Evolutionary conservation across 1,284 basidiomycete species (phyloP).

Genomic region (Trichosporon coremiiforme): DNA sequence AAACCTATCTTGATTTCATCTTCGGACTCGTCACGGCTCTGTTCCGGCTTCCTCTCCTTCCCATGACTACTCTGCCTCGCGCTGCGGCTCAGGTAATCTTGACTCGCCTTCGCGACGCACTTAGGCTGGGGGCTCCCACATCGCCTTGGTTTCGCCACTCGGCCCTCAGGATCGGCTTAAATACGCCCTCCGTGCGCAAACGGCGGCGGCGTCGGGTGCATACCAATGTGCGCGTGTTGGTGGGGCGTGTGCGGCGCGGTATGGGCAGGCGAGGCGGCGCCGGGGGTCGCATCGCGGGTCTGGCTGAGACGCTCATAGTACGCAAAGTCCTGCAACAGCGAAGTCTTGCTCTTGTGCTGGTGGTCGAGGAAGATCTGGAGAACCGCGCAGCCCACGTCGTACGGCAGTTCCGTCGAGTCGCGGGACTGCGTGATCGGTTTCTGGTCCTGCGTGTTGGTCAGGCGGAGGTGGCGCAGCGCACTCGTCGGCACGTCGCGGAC

Average conservation of each 20-base stretch:
- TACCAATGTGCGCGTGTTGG: background rate
- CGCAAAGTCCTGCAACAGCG: slow-evolving; percentile 87
- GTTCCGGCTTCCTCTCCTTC: too few relatives aligned
- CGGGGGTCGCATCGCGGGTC: slow-evolving; percentile 19
- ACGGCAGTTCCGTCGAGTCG: slow-evolving; percentile 68
- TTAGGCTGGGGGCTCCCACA: too few relatives aligned
- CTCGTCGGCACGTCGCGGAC: slow-evolving; percentile 87
- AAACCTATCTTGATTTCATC: background rate
- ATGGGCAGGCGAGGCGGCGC: slow-evolving; percentile 14
- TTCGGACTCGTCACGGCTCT: too few relatives aligned
- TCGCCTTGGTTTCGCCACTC: too few relatives aligned
- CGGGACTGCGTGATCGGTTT: slow-evolving; percentile 91
- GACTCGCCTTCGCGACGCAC: too few relatives aligned
- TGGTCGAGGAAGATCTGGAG: slow-evolving; percentile 89
- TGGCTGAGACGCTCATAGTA: slow-evolving; percentile 69
- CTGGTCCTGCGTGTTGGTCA: slow-evolving; percentile 89
- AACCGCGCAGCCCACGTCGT: slow-evolving; percentile 92
- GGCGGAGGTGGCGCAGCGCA: slow-evolving; percentile 49
- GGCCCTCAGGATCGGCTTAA: too few relatives aligned
- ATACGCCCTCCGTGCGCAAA: background rate
- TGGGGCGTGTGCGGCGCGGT: slow-evolving; percentile 11
- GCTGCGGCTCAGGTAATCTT: too few relatives aligned
- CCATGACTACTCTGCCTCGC: too few relatives aligned
- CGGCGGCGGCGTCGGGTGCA: slow-evolving; percentile 12
- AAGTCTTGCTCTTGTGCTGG: slow-evolving; percentile 74